Conservation (phyloP, 805 yeast species). For the Lipomyces yamadae region DNA sequence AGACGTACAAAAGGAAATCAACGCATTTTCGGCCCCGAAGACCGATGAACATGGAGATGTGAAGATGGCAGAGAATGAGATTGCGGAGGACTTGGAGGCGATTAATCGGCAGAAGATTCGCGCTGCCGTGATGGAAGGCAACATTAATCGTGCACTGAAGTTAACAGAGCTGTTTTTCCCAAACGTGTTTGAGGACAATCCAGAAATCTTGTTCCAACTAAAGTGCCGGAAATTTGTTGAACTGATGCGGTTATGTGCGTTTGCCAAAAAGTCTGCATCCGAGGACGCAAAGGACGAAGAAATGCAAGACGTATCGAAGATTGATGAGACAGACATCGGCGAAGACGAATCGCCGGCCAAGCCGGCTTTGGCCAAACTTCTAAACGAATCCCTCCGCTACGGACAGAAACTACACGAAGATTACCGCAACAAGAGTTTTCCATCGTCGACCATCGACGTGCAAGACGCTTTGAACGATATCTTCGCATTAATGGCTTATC, state of each 20-base stretch:
- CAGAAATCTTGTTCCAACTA: conserved; percentile 50
- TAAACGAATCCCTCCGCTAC: conserved; percentile 48
- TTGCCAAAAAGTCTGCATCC: conserved; percentile 7
- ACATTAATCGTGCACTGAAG: conserved; percentile 52
- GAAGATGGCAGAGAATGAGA: conserved; percentile 42
- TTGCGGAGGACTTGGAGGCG: conserved; percentile 48
- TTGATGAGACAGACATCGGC: conserved; percentile 7
- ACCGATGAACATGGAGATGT: conserved; percentile 27
- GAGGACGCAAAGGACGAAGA: conserved; percentile 24
- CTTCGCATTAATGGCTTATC: conserved; percentile 59
- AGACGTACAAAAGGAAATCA: conserved; percentile 46
- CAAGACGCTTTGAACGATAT: conserved; percentile 52
- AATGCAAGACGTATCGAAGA: conserved; percentile 23
- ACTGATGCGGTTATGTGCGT: conserved; percentile 44
- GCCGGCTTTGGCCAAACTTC: conserved; percentile 20
- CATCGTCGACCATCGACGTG: conserved; percentile 43
- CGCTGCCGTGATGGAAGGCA: conserved; percentile 50
- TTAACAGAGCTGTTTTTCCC: conserved; percentile 51
- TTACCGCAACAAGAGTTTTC: conserved; percentile 40
- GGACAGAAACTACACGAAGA: conserved; percentile 49
- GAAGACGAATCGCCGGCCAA: conserved; percentile 2
- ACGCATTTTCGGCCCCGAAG: conserved; percentile 18
- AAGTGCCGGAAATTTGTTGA: conserved; percentile 53
- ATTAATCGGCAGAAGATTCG: conserved; percentile 55
- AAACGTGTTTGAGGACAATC: conserved; percentile 45